phyloP scores from a whole-genome alignment of 441 rosid genomes.

The Erysimum pusillum region DNA sequence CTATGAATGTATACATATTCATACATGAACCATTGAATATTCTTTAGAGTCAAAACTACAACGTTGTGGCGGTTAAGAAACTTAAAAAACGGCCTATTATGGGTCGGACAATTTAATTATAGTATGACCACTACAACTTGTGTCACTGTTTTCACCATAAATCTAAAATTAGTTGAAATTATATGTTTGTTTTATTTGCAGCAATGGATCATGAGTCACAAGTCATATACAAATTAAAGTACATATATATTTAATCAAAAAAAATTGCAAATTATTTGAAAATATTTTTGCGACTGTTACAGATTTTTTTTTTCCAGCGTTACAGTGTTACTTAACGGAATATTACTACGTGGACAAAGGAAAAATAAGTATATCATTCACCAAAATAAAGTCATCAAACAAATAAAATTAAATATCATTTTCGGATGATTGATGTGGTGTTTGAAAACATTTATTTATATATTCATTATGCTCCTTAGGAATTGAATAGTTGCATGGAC shows the following conservation, averaged over 20 bases:
- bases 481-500: neutral
- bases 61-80: slow-evolving; percentile 3
- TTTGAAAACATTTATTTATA: neutral
- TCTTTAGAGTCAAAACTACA: slow-evolving; percentile 29
- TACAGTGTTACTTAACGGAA: neutral
- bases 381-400: no score
- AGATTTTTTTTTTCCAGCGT: no score
- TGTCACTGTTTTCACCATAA: neutral
- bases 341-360: no score
- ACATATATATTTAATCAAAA: neutral
- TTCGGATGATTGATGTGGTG: neutral
- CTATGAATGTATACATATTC: neutral
- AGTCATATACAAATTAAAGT: slow-evolving; percentile 17
- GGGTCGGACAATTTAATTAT: neutral
- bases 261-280: neutral
- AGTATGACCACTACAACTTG: neutral
- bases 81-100: neutral
- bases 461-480: neutral
- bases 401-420: no score
- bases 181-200: neutral
- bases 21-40: slow-evolving; percentile 8
- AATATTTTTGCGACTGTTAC: neutral
- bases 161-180: neutral
- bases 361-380: no score
- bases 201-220: slow-evolving; percentile 10